Conservation (phyloP, 2,329 filamentous ascomycete genomes). For the Escovopsis weberi region DNA sequence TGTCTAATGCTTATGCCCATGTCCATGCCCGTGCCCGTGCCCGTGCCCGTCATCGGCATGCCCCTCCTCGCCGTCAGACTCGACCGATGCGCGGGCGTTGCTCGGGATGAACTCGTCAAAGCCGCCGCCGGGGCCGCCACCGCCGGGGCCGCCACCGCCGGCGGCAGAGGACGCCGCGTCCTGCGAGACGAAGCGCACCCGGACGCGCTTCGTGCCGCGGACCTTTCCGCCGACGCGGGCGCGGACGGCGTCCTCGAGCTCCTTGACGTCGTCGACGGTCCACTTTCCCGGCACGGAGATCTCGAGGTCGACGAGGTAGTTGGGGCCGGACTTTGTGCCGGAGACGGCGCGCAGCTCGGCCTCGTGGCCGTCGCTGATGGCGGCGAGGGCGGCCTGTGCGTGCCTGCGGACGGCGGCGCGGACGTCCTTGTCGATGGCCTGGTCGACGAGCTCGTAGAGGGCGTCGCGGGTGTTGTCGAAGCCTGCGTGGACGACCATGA, state of each 20-base stretch:
- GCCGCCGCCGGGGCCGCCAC: slow-evolving; percentile 35
- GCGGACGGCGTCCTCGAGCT: slow-evolving; percentile 61
- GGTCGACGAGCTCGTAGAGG: slow-evolving; percentile 81
- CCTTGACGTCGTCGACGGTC: slow-evolving; percentile 56
- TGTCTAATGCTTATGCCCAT: slow-evolving; percentile 15
- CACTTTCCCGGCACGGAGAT: slow-evolving; percentile 63
- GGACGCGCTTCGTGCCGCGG: slow-evolving; percentile 69
- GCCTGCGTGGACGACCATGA: slow-evolving; percentile 86
- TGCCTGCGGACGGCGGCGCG: slow-evolving; percentile 56
- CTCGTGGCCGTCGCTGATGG: slow-evolving; percentile 37
- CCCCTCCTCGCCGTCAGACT: slow-evolving; percentile 25
- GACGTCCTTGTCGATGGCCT: slow-evolving; percentile 73
- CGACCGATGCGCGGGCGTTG: slow-evolving; percentile 46
- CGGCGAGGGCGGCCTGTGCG: slow-evolving; percentile 41
- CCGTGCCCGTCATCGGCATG: slow-evolving; percentile 6
- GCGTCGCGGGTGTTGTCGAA: slow-evolving; percentile 72
- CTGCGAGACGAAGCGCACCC: slow-evolving; percentile 67
- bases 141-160: too few relatives aligned
- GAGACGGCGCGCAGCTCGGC: slow-evolving; percentile 66
- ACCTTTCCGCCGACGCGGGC: slow-evolving; percentile 61
- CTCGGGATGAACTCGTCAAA: slow-evolving; percentile 69
- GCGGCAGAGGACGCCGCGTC: slow-evolving; percentile 20
- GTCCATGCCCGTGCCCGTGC: neutral
- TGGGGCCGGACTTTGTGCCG: slow-evolving; percentile 91
- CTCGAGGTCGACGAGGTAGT: slow-evolving; percentile 85